Percentiles rank a stretch among this genome's conserved stretches.
Evolutionary conservation across 306 rosid genomes (phyloP).

Genomic region (Vigna nakashimae): DNA sequence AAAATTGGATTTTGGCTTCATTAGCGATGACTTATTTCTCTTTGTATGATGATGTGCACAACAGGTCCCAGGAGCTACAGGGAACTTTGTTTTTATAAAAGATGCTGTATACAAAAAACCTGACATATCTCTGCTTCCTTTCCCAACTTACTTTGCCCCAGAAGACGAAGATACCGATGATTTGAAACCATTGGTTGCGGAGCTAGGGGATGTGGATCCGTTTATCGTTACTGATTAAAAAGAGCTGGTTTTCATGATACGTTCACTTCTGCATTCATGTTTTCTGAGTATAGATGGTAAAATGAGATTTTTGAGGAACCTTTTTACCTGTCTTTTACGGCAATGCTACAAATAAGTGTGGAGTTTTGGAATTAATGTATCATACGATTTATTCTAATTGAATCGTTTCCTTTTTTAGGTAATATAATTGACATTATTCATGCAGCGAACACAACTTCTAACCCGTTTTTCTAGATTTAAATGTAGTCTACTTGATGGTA

Average conservation of each 20-base stretch:
- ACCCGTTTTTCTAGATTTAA: too few species aligned
- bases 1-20: not conserved
- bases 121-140: slow-evolving; percentile 70
- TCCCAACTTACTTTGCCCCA: slow-evolving; percentile 79
- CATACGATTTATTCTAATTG: too few species aligned
- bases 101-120: slow-evolving; percentile 86
- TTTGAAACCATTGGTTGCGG: slow-evolving; percentile 79
- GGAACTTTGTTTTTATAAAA: slow-evolving; percentile 88
- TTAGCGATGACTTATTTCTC: slow-evolving; percentile 1
- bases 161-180: slow-evolving; percentile 66
- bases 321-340: slow-evolving; percentile 30
- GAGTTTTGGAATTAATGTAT: not conserved
- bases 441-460: too few species aligned
- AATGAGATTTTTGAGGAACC: slow-evolving; percentile 44
- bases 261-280: not conserved
- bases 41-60: slow-evolving; percentile 38
- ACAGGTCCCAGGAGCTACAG: slow-evolving; percentile 97
- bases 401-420: too few species aligned
- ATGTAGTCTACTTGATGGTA: too few species aligned
- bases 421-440: too few species aligned
- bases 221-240: slow-evolving; percentile 77
- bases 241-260: slow-evolving; percentile 3
- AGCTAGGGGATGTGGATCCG: slow-evolving; percentile 93
- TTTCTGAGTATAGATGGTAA: slow-evolving; percentile 38
- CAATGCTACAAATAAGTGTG: slow-evolving; percentile 46